Conservation (phyloP, 2,329 filamentous ascomycete species). For the Fusarium austroafricanum region DNA sequence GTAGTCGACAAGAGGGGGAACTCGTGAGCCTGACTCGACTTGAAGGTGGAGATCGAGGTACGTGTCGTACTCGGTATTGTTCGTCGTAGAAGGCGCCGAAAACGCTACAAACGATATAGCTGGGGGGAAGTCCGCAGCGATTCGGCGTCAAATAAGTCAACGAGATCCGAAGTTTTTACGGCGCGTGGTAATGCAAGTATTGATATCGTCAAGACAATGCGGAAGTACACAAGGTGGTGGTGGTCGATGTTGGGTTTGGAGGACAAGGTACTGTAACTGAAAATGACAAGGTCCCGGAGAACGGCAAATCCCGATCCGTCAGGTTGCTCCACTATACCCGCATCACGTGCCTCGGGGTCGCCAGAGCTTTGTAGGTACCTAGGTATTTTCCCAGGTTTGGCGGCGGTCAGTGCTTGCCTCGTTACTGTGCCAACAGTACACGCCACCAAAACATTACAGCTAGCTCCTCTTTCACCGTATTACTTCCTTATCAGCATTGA, state of each 20-base stretch:
- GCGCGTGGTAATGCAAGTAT: constrained; percentile 44
- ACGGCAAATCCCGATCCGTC: constrained; percentile 48
- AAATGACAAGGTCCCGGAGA: constrained; percentile 47
- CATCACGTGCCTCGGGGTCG: constrained; percentile 45
- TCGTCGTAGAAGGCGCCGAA: constrained; percentile 38
- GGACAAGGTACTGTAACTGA: constrained; percentile 50
- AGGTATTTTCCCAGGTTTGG: neutral
- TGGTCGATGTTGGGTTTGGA: constrained; percentile 47
- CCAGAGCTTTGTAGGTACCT: neutral
- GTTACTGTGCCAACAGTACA: constrained; percentile 39
- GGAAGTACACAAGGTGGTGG: constrained; percentile 41
- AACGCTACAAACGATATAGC: constrained; percentile 43
- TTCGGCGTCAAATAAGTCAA: constrained; percentile 38
- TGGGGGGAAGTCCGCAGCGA: constrained; percentile 40
- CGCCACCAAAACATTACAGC: constrained; percentile 42
- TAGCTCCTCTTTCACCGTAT: constrained; percentile 9
- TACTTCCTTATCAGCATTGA: constrained; percentile 31
- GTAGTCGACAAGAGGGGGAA: constrained; percentile 31
- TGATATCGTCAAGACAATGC: constrained; percentile 45
- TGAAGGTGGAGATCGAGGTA: constrained; percentile 41
- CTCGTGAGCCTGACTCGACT: constrained; percentile 39
- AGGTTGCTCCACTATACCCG: constrained; percentile 17
- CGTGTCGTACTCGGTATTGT: constrained; percentile 43
- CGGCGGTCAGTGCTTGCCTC: neutral
- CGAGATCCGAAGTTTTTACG: constrained; percentile 23